Evolutionary conservation across 768 basidiomycete genomes (phyloP), one percentile per base, ranked within the genome.

Genomic region (Megacollybia marginata): DNA sequence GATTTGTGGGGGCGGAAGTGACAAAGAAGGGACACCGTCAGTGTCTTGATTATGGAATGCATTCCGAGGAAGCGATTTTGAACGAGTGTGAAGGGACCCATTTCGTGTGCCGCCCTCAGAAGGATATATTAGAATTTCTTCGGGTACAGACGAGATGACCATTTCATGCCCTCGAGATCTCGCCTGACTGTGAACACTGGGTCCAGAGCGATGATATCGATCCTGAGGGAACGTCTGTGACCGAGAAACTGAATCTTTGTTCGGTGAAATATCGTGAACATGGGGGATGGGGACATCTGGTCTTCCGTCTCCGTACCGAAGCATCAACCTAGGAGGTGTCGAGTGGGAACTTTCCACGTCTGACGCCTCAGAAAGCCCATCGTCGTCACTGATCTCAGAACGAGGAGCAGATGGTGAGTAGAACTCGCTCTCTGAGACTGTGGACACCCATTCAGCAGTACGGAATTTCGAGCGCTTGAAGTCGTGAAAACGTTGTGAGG

Each of bases 301-400:
- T 35, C 80, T 62, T 2, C 87, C 85, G 59, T 85, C 80, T 18
- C 68, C 71, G 61, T 81, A 89, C 48, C 77, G 77, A 57, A 88
- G 65, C 52, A 88, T 65, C 83, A 89, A 86, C 57, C 76, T 79
- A 4, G 87, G 86, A 1, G 87, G 87, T 10, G 79, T 57, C 8
- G 78, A 79, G 54, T 68, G 65, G 9, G 73, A 67, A 59, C 76
- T 79, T 51, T 67, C 75, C 2, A 68, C 72, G 38, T 75, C 75
- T 33, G 76, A 78, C 32, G 69, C 65, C 5, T 75, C 71, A 15
- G 71, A 67, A 18, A 42, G 11, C 9, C 56, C 63, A 6, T 55
- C 56, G 50, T 65, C 58, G n/a, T 69, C 74, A 36, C 75, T 62
- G 32, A 81, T 61, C 33, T 66, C 71, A 34, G 78, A 72, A 5